Conservation (phyloP, 176 grass and related monocot genomes). For the Lolium rigidum region DNA sequence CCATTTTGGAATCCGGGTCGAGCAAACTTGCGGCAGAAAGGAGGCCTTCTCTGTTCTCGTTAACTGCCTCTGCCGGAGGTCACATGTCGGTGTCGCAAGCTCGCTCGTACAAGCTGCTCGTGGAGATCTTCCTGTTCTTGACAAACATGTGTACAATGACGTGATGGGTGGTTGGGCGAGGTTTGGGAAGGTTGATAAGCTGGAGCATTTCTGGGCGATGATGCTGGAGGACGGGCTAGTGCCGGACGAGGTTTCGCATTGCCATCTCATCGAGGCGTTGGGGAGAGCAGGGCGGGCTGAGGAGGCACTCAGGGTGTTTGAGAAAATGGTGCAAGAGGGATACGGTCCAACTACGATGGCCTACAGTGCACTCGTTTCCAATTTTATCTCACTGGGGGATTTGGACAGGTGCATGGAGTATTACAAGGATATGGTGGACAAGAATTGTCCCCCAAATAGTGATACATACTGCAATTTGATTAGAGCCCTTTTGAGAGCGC, state of each 20-base stretch:
- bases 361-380: conserved; percentile 85
- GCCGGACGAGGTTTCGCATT: conserved; percentile 68
- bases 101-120: conserved; percentile 49
- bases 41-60: conserved; percentile 63
- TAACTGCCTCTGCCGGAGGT: conserved; percentile 63
- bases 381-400: conserved; percentile 65
- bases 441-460: conserved; percentile 57
- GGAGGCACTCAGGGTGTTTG: conserved; percentile 61
- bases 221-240: conserved; percentile 72
- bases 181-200: conserved; percentile 68
- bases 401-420: conserved; percentile 67
- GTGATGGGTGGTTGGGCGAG: conserved; percentile 85
- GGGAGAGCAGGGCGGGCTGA: conserved; percentile 56
- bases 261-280: conserved; percentile 73
- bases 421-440: conserved; percentile 76
- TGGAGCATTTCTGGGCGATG: conserved; percentile 59
- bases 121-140: conserved; percentile 44
- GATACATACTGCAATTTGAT: conserved; percentile 72
- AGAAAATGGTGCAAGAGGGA: conserved; percentile 63
- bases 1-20: conserved; percentile 57
- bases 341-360: conserved; percentile 54
- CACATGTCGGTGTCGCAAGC: conserved; percentile 68
- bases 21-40: conserved; percentile 42
- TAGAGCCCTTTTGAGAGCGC: conserved; percentile 58
- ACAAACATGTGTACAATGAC: conserved; percentile 60